Base-by-base conservation (phyloP, 148 eudicot species). In the Cornus controversa region DNA sequence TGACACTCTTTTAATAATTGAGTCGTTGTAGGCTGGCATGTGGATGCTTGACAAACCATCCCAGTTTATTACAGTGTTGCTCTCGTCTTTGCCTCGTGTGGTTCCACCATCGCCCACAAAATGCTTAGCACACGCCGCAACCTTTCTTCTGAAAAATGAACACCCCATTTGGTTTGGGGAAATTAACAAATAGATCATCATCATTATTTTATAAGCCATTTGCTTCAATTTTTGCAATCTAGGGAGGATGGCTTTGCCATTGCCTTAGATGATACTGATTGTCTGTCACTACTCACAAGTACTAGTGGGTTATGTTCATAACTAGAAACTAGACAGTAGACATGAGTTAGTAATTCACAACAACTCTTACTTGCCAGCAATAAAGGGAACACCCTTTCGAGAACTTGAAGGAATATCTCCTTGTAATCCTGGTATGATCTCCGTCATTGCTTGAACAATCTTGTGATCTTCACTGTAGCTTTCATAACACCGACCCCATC, bases 71-170 rank as follows among this genome's bases (percentile, higher is more conserved):
- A 82, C 80, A 5, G 98, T 91, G 77, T 94, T 89, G 76, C 88
- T 90, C 66, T 88, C 89, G 24, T 94, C 87, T 8, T 88, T 86
- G 26, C 98, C 98, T 58, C 85, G 78, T 11, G 85, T 82, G 5
- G 98, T 94, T 58, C 98, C 98, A 58, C 98, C 98, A 78, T 94
- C 98, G 2, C 97, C 98, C 50, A 94, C 88, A 68, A 71, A 94
- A 75, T 94, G 98, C 75, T 94, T 92, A 10, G 97, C 98, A 75
- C 93, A 92, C 28, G 98, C 95, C 15, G 84, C 87, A 71, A 92
- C 87, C 75, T 94, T 94, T 60, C 79, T 74, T 79, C 98, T 94
- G 27, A 22, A 70, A 70, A 47, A 18, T 4, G n/a, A 26, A 15
- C n/a, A n/a, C n/a, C n/a, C n/a, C n/a, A n/a, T n/a, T n/a, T n/a